A percentile compares a stretch with the other conserved stretches of the same genome.
These are phyloP conservation scores for Posidonia australis DNA, from an alignment of 106 monocot species.

Conservation along the genomic window DNA sequence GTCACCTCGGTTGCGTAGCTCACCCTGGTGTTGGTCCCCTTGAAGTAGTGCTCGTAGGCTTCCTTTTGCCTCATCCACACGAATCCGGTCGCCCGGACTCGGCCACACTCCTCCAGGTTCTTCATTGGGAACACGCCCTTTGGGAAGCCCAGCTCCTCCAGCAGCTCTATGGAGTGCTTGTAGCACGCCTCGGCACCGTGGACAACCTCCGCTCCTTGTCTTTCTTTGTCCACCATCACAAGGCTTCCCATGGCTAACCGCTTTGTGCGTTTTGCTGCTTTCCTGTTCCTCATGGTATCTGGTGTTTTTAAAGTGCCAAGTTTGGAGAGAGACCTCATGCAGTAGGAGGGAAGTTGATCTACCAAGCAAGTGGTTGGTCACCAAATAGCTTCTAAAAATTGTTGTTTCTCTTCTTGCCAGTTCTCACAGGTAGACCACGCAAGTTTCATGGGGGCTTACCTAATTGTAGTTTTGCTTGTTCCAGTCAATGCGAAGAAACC, in stretches of 20 bases:
- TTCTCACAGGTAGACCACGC: too few relatives aligned
- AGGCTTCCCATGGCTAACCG: conserved; percentile 3
- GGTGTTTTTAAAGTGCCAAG: too few relatives aligned
- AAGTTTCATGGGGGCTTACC: too few relatives aligned
- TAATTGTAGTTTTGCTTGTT: too few relatives aligned
- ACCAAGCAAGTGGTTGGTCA: not conserved
- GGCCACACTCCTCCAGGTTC: conserved; percentile 42
- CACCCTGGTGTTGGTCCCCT: conserved; percentile 18
- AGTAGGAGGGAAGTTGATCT: not conserved
- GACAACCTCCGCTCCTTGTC: conserved; percentile 46
- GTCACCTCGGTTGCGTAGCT: conserved; percentile 33
- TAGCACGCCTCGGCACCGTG: conserved; percentile 48
- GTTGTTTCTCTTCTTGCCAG: too few relatives aligned
- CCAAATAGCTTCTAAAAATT: too few relatives aligned
- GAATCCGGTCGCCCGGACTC: conserved; percentile 57
- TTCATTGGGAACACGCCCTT: conserved; percentile 17
- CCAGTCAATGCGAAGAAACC: too few relatives aligned
- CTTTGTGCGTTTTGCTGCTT: not conserved
- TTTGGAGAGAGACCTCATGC: not conserved
- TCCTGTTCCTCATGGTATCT: not conserved
- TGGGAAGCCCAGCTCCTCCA: conserved; percentile 34
- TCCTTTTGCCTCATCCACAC: conserved; percentile 74
- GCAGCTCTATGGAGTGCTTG: conserved; percentile 39
- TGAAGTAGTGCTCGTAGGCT: conserved; percentile 30
- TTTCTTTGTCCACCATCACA: conserved; percentile 10